Percentiles rank a stretch among this genome's conserved stretches.
Evolutionary conservation across 306 rosid species (phyloP).

Genomic region (Comarum palustre): DNA sequence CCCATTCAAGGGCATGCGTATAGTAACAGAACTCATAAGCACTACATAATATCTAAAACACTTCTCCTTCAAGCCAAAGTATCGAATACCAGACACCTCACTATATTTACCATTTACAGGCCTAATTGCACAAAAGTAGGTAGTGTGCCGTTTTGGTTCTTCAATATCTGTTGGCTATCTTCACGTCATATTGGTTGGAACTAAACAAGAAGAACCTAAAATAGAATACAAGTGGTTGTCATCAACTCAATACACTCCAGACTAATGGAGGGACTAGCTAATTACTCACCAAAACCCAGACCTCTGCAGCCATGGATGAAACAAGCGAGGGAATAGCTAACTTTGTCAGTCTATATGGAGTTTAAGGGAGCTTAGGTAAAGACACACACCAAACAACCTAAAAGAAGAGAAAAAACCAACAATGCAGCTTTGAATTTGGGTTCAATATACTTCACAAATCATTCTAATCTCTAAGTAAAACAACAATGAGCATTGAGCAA

Average conservation of each 20-base stretch:
- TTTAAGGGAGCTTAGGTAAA: not conserved
- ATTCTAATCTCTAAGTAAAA: not conserved
- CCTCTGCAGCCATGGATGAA: not conserved
- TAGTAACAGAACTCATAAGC: not conserved
- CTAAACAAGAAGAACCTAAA: not conserved
- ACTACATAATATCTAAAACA: not conserved
- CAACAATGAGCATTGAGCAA: not conserved
- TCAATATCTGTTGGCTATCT: not conserved
- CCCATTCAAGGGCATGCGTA: not conserved
- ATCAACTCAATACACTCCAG: too few relatives aligned
- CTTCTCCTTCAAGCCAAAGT: not conserved
- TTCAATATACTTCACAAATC: not conserved
- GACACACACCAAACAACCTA: not conserved
- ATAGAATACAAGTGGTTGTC: not conserved
- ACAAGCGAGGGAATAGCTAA: not conserved
- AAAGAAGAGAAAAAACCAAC: not conserved
- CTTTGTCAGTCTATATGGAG: not conserved
- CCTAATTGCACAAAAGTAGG: not conserved
- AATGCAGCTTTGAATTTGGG: not conserved
- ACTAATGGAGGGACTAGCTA: not conserved
- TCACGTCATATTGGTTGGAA: not conserved
- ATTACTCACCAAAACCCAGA: not conserved
- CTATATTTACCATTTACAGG: not conserved
- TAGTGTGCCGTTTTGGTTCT: conserved; percentile 33
- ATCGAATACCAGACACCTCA: conserved; percentile 12